Base-by-base conservation (phyloP, 2,329 filamentous ascomycete species). In the Penicillium sp. region DNA sequence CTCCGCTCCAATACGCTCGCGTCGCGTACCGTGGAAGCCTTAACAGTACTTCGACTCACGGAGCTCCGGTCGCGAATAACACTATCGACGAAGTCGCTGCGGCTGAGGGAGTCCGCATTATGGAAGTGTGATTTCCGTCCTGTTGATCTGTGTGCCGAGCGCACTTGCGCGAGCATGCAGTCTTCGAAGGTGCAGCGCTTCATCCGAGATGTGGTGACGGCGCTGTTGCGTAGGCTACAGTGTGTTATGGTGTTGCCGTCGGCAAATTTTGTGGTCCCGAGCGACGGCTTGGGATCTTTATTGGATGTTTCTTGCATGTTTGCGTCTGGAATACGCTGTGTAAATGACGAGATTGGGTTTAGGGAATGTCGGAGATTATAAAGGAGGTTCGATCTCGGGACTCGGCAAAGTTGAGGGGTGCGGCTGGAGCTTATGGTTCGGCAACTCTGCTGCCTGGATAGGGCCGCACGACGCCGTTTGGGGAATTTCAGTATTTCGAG, bases 151-250 rank as follows among this genome's bases (percentile, higher is more conserved):
- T 47, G 36, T 8, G 54, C 51, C 0, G 51, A 50, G 8, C 43
- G 42, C 13, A 62, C 50, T 2, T 64, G 56, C 5, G 35, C 18
- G 8, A 68, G 16, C 1, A 53, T 51, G 38, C 59, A 60, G 31
- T 58, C 47, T 7, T 43, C 25, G 5, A 63, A 36, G 2, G 25
- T 51, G 40, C 51, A 60, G 24, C 53, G 52, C n/a, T 53, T 51
- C 5, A 56, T 22, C 7, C 22, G 46, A 8, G 55, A 53, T 38
- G 60, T 53, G 0, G 52, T 53, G 13, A 66, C 33, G 0, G 54
- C 55, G 22, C 54, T 61, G 45, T 58, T 45, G 24, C 40, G 35
- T 31, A 65, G 33, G 6, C 47, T 55, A 45, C 58, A 56, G 41
- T 57, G 55, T 9, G 36, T 54, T 14, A 67, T 54, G 24, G 44